phyloP scores from a whole-genome alignment of 345 rosid genomes.

The Reutealis trisperma region DNA sequence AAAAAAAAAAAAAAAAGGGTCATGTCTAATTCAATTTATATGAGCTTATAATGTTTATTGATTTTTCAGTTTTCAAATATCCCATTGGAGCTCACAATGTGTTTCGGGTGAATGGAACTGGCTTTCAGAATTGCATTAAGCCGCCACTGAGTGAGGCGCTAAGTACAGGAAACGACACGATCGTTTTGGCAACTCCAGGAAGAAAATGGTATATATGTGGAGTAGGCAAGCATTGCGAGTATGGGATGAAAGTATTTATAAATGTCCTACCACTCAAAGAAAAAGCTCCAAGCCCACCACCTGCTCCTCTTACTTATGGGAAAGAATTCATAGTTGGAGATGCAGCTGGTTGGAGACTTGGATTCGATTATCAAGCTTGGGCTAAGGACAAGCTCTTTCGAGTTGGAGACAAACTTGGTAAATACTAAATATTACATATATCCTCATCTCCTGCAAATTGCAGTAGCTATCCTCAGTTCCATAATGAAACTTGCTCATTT shows the following conservation, averaged over 20 bases:
- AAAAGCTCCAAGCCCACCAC: background rate
- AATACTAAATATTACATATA: background rate
- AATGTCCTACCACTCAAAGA: background rate
- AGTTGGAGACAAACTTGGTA: slow-evolving; percentile 44
- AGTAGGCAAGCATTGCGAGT: slow-evolving; percentile 2
- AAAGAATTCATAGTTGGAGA: slow-evolving; percentile 38
- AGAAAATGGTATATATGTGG: slow-evolving; percentile 31
- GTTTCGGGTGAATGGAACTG: slow-evolving; percentile 32
- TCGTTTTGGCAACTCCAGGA: slow-evolving; percentile 16
- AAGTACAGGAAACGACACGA: background rate
- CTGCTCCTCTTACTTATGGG: slow-evolving; percentile 12
- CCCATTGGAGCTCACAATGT: slow-evolving; percentile 17
- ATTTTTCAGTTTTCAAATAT: slow-evolving; percentile 30
- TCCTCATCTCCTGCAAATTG: no score
- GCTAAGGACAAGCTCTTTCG: slow-evolving; percentile 36
- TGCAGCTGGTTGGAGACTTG: slow-evolving; percentile 33
- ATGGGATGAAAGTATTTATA: slow-evolving; percentile 11
- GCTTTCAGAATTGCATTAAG: slow-evolving; percentile 18
- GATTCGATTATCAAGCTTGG: slow-evolving; percentile 38
- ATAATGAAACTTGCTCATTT: no score
- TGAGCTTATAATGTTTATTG: background rate
- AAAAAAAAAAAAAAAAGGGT: no score
- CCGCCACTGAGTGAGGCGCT: slow-evolving; percentile 14
- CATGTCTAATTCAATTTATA: no score
- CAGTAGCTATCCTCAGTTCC: no score